phyloP scores from a whole-genome alignment of 352 stramenopile genomes.

The Phytopythium sindhum region DNA sequence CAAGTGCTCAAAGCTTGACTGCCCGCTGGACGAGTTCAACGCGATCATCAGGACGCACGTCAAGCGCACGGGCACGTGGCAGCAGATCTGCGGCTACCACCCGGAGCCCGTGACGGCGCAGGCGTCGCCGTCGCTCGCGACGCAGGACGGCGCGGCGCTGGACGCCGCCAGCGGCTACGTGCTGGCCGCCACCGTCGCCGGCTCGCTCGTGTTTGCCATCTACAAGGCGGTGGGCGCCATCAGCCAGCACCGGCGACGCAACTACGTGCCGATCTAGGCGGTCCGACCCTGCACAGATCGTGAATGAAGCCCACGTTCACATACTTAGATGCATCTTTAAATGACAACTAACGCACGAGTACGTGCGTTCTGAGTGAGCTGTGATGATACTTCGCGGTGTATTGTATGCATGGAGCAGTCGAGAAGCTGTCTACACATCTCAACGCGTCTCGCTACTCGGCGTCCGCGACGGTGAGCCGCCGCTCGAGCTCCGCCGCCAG shows the following conservation, averaged over 20 bases:
- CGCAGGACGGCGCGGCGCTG: slow-evolving; percentile 8
- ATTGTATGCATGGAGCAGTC: not conserved
- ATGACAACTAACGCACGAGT: not conserved
- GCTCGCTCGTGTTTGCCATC: slow-evolving; percentile 43
- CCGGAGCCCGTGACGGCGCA: slow-evolving; percentile 17
- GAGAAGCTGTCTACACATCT: too few relatives aligned
- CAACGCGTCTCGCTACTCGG: not conserved
- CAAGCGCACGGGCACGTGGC: slow-evolving; percentile 65
- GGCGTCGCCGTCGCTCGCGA: slow-evolving; percentile 11
- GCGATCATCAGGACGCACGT: slow-evolving; percentile 70
- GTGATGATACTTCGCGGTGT: not conserved
- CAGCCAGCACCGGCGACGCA: slow-evolving; percentile 32
- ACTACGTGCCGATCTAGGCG: slow-evolving; percentile 44
- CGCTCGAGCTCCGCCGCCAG: slow-evolving; percentile 43
- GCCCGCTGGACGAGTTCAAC: slow-evolving; percentile 72
- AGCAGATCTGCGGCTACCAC: slow-evolving; percentile 80
- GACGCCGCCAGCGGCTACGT: slow-evolving; percentile 25
- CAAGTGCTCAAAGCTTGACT: slow-evolving; percentile 78
- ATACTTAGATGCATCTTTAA: not conserved
- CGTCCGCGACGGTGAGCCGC: not conserved
- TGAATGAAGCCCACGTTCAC: not conserved
- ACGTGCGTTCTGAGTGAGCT: not conserved
- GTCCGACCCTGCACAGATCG: not conserved
- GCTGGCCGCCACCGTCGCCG: slow-evolving; percentile 38
- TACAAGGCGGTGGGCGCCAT: slow-evolving; percentile 53